Evolutionary conservation across 768 basidiomycete genomes (phyloP), one percentile per base, ranked within the genome.

Genomic region (Calocera viscosa): DNA sequence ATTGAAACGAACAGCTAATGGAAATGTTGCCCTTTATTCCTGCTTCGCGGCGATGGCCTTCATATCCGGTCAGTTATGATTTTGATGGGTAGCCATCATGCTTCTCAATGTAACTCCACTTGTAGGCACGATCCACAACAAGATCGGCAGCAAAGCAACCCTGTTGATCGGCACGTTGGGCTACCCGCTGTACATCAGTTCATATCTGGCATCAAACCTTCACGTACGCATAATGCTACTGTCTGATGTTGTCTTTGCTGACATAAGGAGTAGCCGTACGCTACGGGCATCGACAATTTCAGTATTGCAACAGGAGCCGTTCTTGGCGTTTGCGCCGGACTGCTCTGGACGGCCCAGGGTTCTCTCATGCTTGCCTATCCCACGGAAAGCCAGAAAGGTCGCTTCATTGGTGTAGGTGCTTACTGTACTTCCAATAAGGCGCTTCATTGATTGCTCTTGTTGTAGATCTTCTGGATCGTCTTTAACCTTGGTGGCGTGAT

Each of bases 291-390:
- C 86, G 71, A 90, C 90, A 70, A 87, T 90, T 91, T 91, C 73
- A 84, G 88, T 49, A 83, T 91, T 69, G 82, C 78, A 19, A 80
- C 88, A 1, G 90, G 90, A 22, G 86, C 86, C 40, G 72, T 89
- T 66, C 84, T 91, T 19, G 90, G 90, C 19, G 69, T 90, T 63
- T 89, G 86, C 71, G 90, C 83, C 16, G 82, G 80, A 17, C 72
- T 92, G 49, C 77, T 91, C 8, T 91, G 90, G 90, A 87, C 89
- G 0, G 88, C 89, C 0, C 90, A 92, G 72, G 91, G 89, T n/a
- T 86, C 84, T 19, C 77, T 92, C 68, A 91, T 91, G 85, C 77
- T 93, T 75, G 84, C 88, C 2, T 92, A 92, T 74, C 88, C 90
- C 0, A 90, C 88, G 0, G 90, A 92, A 73, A 72, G 75, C 53